Evolutionary conservation across 148 eudicot species (phyloP).

Genomic region (Chenopodium formosanum): DNA sequence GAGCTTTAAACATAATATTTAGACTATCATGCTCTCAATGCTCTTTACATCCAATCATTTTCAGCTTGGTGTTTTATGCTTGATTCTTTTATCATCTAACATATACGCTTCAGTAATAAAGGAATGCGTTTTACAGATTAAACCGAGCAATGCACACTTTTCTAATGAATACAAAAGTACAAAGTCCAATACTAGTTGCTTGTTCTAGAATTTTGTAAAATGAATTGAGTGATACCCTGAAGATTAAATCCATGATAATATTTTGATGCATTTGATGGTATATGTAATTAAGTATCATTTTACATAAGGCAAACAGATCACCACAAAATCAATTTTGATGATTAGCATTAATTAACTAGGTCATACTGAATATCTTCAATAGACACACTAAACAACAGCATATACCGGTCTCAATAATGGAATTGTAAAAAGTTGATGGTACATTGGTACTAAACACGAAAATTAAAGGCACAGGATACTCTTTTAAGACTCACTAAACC

Average conservation of each 20-base stretch:
- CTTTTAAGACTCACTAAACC: background rate
- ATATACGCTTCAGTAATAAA: too few species aligned
- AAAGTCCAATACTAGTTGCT: background rate
- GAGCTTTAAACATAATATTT: background rate
- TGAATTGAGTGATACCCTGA: too few species aligned
- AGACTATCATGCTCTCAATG: background rate
- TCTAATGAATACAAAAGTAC: background rate
- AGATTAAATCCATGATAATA: too few species aligned
- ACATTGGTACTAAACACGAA: background rate
- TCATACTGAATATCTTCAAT: background rate
- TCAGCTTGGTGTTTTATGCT: background rate
- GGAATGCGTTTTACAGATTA: background rate
- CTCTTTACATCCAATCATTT: background rate
- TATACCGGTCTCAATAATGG: background rate
- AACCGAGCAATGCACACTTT: background rate
- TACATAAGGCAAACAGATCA: background rate
- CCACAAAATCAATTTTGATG: background rate
- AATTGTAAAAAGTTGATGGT: background rate
- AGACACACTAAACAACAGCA: too few species aligned
- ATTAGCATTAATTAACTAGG: background rate
- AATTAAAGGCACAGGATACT: background rate
- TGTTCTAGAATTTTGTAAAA: background rate
- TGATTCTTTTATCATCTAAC: too few species aligned
- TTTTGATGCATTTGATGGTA: too few species aligned
- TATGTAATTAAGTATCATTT: too few species aligned